A percentile compares a stretch with the other conserved stretches of the same genome.
These are phyloP conservation scores for Isabelozyma pseudorhagii DNA, from an alignment of 805 yeast genomes.

Conservation along the genomic window DNA sequence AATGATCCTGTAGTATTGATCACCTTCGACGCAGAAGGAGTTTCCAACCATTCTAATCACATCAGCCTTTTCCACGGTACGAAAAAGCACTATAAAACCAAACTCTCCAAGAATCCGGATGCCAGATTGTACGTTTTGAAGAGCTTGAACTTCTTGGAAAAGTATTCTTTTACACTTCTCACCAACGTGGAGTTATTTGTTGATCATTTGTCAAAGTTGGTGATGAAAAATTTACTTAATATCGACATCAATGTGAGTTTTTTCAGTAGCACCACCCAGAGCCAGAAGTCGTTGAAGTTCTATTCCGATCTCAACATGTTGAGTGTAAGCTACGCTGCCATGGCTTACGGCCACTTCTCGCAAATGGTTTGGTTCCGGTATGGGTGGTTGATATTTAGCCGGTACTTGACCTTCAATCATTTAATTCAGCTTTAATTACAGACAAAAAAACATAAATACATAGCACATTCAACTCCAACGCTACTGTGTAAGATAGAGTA, in stretches of 20 bases:
- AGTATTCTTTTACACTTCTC: constrained; percentile 47
- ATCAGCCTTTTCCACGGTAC: constrained; percentile 57
- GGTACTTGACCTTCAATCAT: constrained; percentile 77
- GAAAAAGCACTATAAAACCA: constrained; percentile 22
- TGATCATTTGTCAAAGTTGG: constrained; percentile 29
- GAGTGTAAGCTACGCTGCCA: constrained; percentile 55
- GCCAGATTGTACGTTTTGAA: constrained; percentile 28
- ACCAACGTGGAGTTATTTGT: constrained; percentile 41
- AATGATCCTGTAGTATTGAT: constrained; percentile 41
- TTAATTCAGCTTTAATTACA: constrained; percentile 29
- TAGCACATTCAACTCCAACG: neutral
- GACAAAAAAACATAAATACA: neutral
- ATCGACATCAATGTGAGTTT: constrained; percentile 37
- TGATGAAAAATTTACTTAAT: constrained; percentile 16
- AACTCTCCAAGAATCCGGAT: constrained; percentile 3
- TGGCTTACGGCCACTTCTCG: constrained; percentile 77
- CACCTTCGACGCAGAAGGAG: constrained; percentile 81
- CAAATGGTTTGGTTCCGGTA: constrained; percentile 96
- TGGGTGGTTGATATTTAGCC: constrained; percentile 76
- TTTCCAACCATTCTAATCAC: constrained; percentile 89
- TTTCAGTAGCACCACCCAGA: constrained; percentile 18
- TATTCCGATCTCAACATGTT: constrained; percentile 40
- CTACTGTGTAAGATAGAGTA: neutral
- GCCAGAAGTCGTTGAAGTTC: constrained; percentile 27
- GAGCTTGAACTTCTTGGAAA: constrained; percentile 38